Evolutionary conservation across 148 eudicot genomes (phyloP).

Genomic region (Beta vulgaris): DNA sequence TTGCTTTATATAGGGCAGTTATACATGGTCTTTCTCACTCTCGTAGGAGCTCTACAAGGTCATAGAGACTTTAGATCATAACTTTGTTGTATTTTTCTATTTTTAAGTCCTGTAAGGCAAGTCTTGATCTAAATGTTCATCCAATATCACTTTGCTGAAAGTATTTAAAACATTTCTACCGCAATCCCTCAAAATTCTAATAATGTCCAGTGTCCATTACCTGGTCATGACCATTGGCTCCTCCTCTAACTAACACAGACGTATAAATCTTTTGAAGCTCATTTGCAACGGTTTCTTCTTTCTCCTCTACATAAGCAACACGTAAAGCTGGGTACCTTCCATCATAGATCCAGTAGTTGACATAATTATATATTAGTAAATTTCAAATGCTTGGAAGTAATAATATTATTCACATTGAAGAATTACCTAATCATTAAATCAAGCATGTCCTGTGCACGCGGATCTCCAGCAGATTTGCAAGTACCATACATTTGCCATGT

Average conservation of each 20-base stretch:
- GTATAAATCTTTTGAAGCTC: constrained; percentile 55
- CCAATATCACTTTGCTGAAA: not conserved
- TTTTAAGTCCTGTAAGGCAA: no score
- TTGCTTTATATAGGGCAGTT: no score
- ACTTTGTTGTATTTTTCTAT: no score
- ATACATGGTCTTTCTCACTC: no score
- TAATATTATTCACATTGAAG: not conserved
- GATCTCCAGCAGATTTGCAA: constrained; percentile 72
- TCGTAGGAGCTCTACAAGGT: no score
- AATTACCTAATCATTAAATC: constrained; percentile 70
- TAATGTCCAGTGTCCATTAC: constrained; percentile 29
- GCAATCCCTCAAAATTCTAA: not conserved
- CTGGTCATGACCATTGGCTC: constrained; percentile 85
- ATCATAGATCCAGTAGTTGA: constrained; percentile 12
- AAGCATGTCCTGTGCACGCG: constrained; percentile 80
- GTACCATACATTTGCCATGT: constrained; percentile 91
- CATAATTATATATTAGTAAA: not conserved
- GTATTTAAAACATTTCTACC: not conserved
- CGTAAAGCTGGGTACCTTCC: constrained; percentile 83
- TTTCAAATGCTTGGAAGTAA: not conserved
- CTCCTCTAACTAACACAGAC: constrained; percentile 85
- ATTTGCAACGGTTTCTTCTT: constrained; percentile 42
- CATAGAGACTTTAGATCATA: no score
- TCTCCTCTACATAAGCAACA: constrained; percentile 96
- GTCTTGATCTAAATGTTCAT: not conserved